Evolutionary conservation across 345 rosid species (phyloP), one percentile per base, ranked within the genome.

Genomic region (Heritiera fomes): DNA sequence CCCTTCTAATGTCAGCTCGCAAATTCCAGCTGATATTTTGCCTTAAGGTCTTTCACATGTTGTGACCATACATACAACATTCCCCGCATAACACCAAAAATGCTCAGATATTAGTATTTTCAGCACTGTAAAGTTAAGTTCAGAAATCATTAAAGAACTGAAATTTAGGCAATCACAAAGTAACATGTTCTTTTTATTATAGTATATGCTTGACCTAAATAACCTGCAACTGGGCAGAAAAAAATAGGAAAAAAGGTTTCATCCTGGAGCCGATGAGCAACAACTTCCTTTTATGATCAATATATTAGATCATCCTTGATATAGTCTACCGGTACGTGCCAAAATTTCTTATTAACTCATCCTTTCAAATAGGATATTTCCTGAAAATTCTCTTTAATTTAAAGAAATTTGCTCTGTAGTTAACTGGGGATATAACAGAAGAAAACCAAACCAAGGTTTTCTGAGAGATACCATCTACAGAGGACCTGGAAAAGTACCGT

Each of bases 401-500:
- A 78, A 71, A 71, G 82, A 79, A 79, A 75, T 77, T 78, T 47
- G 41, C n/a, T 69, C 50, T 46, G 59, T 65, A 45, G 77, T 68
- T 66, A 77, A 76, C 52, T 41, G 63, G 40, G 32, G 68, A 77
- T 49, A 13, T 30, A 75, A 73, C 69, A 55, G 77, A 17, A 71
- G 49, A 46, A 18, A 80, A 13, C 52, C 30, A 40, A 77, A 53
- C 2, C 6, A 55, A 18, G 75, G 70, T 62, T 77, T 20, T 79
- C 78, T 79, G 71, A 77, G 45, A 50, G n/a, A 64, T 23, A 71
- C 59, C 83, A 52, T 71, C 89, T 92, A 95, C 82, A 95, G 98
- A 70, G 97, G 99, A 56, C 98, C 98, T 2, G 99, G 98, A 84
- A 95, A 95, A 46, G 98, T 92, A 71, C 98, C 98, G 69, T 93